A percentile compares a stretch with the other conserved stretches of the same genome.
Evolutionary conservation across 2,329 filamentous ascomycete species (phyloP).

Genomic region (Colletotrichum sp.): DNA sequence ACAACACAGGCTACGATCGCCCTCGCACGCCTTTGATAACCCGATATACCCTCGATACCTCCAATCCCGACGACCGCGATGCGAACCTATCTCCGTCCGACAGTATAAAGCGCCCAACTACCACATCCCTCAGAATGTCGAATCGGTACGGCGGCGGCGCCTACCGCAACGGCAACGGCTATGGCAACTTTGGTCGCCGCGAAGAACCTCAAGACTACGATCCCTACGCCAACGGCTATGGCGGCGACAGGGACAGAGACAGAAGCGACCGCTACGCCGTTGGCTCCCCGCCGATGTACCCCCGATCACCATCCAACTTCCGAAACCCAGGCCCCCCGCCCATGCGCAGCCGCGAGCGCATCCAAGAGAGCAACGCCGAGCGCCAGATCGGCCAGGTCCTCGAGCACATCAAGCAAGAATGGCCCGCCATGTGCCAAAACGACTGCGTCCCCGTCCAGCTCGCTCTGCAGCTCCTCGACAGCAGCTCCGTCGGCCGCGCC

Average conservation of each 20-base stretch:
- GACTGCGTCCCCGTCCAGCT: slow-evolving; percentile 93
- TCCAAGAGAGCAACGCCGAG: slow-evolving; percentile 55
- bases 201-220: slow-evolving; percentile 64
- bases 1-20: background rate
- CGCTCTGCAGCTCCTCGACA: slow-evolving; percentile 92
- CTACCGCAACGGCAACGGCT: slow-evolving; percentile 47
- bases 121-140: slow-evolving; percentile 16
- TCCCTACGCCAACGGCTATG: slow-evolving; percentile 49
- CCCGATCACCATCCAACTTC: slow-evolving; percentile 29
- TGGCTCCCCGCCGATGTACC: slow-evolving; percentile 30
- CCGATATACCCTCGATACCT: background rate
- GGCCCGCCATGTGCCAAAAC: slow-evolving; percentile 88
- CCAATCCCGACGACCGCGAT: slow-evolving; percentile 1
- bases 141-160: slow-evolving; percentile 32
- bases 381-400: slow-evolving; percentile 69
- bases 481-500: slow-evolving; percentile 89
- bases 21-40: background rate
- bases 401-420: slow-evolving; percentile 84
- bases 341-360: slow-evolving; percentile 28
- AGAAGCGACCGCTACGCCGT: slow-evolving; percentile 46
- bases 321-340: slow-evolving; percentile 32
- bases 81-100: background rate
- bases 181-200: slow-evolving; percentile 42
- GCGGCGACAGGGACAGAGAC: slow-evolving; percentile 37
- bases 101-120: slow-evolving; percentile 12